Base-by-base conservation (phyloP, 2,329 filamentous ascomycete species). In the Neoarthrinium moseri region DNA sequence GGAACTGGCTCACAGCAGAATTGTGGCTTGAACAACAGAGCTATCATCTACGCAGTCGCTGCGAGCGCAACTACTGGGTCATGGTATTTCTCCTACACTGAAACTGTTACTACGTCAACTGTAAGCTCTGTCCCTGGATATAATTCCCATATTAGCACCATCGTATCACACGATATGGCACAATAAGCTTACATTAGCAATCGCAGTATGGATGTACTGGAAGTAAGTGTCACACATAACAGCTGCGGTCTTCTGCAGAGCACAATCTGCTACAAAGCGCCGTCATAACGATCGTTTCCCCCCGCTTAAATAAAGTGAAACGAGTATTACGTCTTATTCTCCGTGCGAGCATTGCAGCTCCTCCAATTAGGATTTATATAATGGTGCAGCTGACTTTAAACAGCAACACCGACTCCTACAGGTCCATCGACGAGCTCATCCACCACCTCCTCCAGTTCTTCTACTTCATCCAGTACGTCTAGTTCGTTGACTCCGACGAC, bases 121-220 rank as follows among this genome's bases (percentile, higher is more conserved):
- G 38, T 41, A 41, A 15, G 38, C 20, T 18, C 12, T 12, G 11
- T 20, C 26, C 24, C 13, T 6, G 26, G 10, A 15, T 17, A 13
- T 22, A 17, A 18, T 27, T 7, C 30, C n/a, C 17, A 23, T 17
- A 38, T 6, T n/a, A n/a, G 12, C 11, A 23, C 22, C 20, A 21
- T 22, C 26, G 21, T 18, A 12, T 13, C 7, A 10, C 24, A 18
- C 15, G 8, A 13, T 18, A 10, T 23, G 4, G n/a, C n/a, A n/a
- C n/a, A n/a, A n/a, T n/a, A n/a, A n/a, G n/a, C n/a, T n/a, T n/a
- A n/a, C n/a, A n/a, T n/a, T n/a, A n/a, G n/a, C n/a, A n/a, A n/a
- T n/a, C 20, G 10, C 30, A 41, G 38, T 41, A 41, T 41, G 38
- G 38, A 4, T 41, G 38, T 30, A 41, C 38, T 21, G 26, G 15